A percentile compares a stretch with the other conserved stretches of the same genome.
phyloP scores from a whole-genome alignment of 1,139 yeast species.

The Yamadazyma epiphylla region DNA sequence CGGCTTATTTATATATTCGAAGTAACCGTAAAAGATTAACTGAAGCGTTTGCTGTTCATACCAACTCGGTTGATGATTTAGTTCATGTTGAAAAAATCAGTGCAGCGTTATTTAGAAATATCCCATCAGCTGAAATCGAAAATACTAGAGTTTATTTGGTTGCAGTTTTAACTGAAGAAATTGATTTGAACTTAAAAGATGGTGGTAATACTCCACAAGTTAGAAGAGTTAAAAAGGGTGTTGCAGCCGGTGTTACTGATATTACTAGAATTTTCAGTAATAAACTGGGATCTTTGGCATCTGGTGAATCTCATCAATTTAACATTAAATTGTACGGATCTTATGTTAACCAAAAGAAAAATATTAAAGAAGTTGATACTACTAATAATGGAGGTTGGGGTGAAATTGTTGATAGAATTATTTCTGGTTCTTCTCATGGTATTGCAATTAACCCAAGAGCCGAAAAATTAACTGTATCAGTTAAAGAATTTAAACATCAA shows the following conservation, averaged over 20 bases:
- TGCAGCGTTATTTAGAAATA: slow-evolving; percentile 75
- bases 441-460: slow-evolving; percentile 83
- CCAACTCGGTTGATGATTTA: slow-evolving; percentile 55
- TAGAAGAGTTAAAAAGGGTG: slow-evolving; percentile 65
- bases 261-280: slow-evolving; percentile 74
- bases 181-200: slow-evolving; percentile 32
- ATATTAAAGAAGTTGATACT: slow-evolving; percentile 16
- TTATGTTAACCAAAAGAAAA: slow-evolving; percentile 40
- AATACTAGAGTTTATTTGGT: slow-evolving; percentile 63
- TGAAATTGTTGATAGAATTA: slow-evolving; percentile 74
- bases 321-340: slow-evolving; percentile 72
- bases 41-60: slow-evolving; percentile 74
- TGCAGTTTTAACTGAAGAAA: slow-evolving; percentile 63
- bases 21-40: slow-evolving; percentile 65
- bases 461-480: slow-evolving; percentile 63
- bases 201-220: slow-evolving; percentile 22
- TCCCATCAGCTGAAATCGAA: slow-evolving; percentile 69
- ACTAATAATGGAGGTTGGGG: slow-evolving; percentile 80
- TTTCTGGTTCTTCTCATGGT: slow-evolving; percentile 72
- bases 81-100: slow-evolving; percentile 63
- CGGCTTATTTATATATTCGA: slow-evolving; percentile 70
- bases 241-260: slow-evolving; percentile 88
- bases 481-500: slow-evolving; percentile 71
- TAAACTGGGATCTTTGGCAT: slow-evolving; percentile 54
- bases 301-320: slow-evolving; percentile 70